Percentiles rank a stretch among this genome's conserved stretches.
phyloP scores from a whole-genome alignment of 2,329 filamentous ascomycete genomes.

The Botrytis aclada region DNA sequence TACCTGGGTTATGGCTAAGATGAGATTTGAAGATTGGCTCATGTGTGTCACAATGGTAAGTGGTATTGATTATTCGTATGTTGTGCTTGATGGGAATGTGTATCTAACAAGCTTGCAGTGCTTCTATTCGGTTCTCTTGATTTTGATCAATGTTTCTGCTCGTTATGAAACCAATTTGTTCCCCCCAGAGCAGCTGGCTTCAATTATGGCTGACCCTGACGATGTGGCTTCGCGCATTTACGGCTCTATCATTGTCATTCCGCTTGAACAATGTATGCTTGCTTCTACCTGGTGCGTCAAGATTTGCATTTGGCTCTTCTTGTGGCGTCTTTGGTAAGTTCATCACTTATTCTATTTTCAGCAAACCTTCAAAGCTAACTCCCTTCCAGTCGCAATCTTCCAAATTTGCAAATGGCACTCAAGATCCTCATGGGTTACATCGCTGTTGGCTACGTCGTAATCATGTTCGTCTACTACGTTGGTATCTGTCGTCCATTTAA shows the following conservation, averaged over 20 bases:
- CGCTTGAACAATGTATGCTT: conserved; percentile 49
- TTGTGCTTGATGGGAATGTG: background rate
- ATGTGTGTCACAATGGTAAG: conserved; percentile 41
- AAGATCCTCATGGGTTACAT: conserved; percentile 48
- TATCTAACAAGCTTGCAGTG: conserved; percentile 30
- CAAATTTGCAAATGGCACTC: conserved; percentile 39
- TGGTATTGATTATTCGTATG: background rate
- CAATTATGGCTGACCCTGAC: conserved; percentile 38
- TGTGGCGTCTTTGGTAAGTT: conserved; percentile 29
- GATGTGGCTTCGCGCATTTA: conserved; percentile 44
- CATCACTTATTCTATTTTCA: background rate
- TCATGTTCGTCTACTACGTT: conserved; percentile 33
- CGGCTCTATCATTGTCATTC: conserved; percentile 47
- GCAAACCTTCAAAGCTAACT: background rate
- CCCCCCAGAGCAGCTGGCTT: conserved; percentile 37
- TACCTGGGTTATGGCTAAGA: conserved; percentile 22
- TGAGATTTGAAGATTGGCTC: conserved; percentile 39
- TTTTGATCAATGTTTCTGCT: conserved; percentile 41
- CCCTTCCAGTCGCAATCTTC: conserved; percentile 20
- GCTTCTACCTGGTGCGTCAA: conserved; percentile 50
- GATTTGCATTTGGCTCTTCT: conserved; percentile 50
- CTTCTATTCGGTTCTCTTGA: conserved; percentile 38
- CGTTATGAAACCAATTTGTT: conserved; percentile 42
- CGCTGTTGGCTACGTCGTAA: conserved; percentile 44
- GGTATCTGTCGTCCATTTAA: conserved; percentile 52